These are phyloP conservation scores for Cytospora piceae DNA, from an alignment of 2,329 filamentous ascomycete species.

Conservation along the genomic window DNA sequence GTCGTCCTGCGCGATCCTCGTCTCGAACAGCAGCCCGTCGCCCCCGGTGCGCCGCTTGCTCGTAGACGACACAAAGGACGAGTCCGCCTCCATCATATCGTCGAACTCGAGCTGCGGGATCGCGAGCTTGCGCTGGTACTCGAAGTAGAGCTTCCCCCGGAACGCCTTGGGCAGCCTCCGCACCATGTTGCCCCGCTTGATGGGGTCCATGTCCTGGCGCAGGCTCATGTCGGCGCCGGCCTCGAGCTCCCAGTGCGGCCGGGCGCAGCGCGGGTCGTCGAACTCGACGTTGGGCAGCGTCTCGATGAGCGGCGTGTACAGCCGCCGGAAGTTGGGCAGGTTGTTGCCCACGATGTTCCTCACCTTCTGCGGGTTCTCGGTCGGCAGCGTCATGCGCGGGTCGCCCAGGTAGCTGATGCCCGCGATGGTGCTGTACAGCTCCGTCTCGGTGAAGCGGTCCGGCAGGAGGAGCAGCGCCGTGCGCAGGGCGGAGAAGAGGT, in stretches of 20 bases:
- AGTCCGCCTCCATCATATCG: slow-evolving; percentile 77
- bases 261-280: slow-evolving; percentile 62
- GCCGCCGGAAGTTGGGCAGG: slow-evolving; percentile 84
- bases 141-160: slow-evolving; percentile 87
- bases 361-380: slow-evolving; percentile 91
- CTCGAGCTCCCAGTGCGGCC: slow-evolving; percentile 66
- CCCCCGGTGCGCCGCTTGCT: slow-evolving; percentile 10
- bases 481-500: slow-evolving; percentile 87
- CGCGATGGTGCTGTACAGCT: slow-evolving; percentile 89
- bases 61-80: slow-evolving; percentile 55
- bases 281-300: slow-evolving; percentile 89
- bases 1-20: slow-evolving; percentile 75
- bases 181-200: slow-evolving; percentile 94
- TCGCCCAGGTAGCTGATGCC: slow-evolving; percentile 94
- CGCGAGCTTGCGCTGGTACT: slow-evolving; percentile 87
- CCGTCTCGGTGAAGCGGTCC: slow-evolving; percentile 78
- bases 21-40: slow-evolving; percentile 66
- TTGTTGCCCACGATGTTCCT: slow-evolving; percentile 93
- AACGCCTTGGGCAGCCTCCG: slow-evolving; percentile 85
- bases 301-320: slow-evolving; percentile 88
- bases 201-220: slow-evolving; percentile 88
- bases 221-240: slow-evolving; percentile 67
- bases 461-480: slow-evolving; percentile 88
- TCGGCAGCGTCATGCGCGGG: slow-evolving; percentile 89
- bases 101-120: slow-evolving; percentile 85